Conservation (phyloP, 768 basidiomycete genomes). For the Mrakia gelida region DNA sequence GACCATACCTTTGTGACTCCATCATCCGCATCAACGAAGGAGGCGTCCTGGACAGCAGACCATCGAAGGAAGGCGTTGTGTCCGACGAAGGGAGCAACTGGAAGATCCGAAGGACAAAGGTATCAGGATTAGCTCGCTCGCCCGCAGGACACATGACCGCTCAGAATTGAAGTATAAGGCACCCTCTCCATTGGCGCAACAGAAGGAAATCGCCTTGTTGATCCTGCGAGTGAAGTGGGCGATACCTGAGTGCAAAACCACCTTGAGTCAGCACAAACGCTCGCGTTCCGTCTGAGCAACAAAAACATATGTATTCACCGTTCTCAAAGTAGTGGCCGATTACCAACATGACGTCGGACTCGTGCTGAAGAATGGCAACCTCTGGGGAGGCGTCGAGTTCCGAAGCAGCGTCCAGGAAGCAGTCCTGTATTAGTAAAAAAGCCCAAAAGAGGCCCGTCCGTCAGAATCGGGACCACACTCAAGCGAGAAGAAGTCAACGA, state of each 20-base stretch:
- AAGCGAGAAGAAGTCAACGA: background rate
- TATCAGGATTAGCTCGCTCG: background rate
- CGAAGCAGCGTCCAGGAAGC: constrained; percentile 81
- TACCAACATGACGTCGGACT: constrained; percentile 84
- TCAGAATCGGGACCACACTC: too few species aligned
- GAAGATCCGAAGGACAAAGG: background rate
- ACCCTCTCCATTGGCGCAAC: constrained; percentile 42
- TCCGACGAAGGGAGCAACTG: constrained; percentile 44
- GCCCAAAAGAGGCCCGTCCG: too few species aligned
- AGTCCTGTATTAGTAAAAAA: constrained; percentile 51
- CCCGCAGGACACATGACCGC: too few species aligned
- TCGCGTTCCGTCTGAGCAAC: too few species aligned
- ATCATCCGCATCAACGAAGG: constrained; percentile 31
- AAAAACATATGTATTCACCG: background rate
- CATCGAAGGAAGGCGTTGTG: constrained; percentile 76
- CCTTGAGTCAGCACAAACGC: background rate
- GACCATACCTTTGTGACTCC: constrained; percentile 32
- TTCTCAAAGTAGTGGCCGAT: constrained; percentile 78
- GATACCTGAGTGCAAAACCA: constrained; percentile 51
- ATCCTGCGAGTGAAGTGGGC: constrained; percentile 85
- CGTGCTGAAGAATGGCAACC: constrained; percentile 84
- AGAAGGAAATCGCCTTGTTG: constrained; percentile 51
- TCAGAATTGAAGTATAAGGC: background rate
- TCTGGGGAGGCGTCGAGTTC: constrained; percentile 77
- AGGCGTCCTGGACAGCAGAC: constrained; percentile 76